phyloP scores from a whole-genome alignment of 768 basidiomycete species.

The Lactarius hatsudake region DNA sequence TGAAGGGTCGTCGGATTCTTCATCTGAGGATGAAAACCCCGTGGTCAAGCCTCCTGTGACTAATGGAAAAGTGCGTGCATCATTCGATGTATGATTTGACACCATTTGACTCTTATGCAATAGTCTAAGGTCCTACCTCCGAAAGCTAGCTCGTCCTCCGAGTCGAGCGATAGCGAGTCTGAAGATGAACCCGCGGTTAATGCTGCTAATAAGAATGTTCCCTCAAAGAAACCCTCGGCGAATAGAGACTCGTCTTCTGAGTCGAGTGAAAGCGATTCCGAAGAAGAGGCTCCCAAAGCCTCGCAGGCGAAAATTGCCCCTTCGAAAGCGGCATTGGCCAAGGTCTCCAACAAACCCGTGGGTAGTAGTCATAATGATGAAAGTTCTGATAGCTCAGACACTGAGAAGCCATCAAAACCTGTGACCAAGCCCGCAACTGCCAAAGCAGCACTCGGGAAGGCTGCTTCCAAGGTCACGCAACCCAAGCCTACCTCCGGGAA shows the following conservation, averaged over 20 bases:
- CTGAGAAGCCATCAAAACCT: constrained; percentile 9
- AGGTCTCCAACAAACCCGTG: constrained; percentile 3
- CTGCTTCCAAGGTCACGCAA: constrained; percentile 11
- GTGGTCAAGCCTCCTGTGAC: constrained; percentile 29
- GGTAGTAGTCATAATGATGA: constrained; percentile 1
- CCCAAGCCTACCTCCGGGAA: constrained; percentile 29
- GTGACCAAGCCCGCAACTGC: constrained; percentile 14
- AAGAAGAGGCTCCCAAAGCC: constrained; percentile 4
- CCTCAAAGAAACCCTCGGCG: constrained; percentile 1
- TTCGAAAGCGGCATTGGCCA: neutral
- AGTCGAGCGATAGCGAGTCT: constrained; percentile 26
- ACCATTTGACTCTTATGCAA: constrained; percentile 6
- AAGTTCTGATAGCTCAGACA: constrained; percentile 18
- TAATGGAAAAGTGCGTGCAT: constrained; percentile 17
- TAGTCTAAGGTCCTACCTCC: constrained; percentile 35
- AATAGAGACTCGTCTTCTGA: constrained; percentile 28
- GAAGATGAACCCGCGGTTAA: neutral
- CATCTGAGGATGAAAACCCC: constrained; percentile 41
- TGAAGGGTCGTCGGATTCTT: constrained; percentile 35
- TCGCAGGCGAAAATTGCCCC: neutral
- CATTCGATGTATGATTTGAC: neutral
- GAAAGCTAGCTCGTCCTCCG: constrained; percentile 30
- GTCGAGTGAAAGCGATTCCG: constrained; percentile 23
- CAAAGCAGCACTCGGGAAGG: constrained; percentile 15
- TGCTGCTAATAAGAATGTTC: neutral